Conservation (phyloP, 2,329 filamentous ascomycete species). For the Phaeosphaeriaceae sp. region DNA sequence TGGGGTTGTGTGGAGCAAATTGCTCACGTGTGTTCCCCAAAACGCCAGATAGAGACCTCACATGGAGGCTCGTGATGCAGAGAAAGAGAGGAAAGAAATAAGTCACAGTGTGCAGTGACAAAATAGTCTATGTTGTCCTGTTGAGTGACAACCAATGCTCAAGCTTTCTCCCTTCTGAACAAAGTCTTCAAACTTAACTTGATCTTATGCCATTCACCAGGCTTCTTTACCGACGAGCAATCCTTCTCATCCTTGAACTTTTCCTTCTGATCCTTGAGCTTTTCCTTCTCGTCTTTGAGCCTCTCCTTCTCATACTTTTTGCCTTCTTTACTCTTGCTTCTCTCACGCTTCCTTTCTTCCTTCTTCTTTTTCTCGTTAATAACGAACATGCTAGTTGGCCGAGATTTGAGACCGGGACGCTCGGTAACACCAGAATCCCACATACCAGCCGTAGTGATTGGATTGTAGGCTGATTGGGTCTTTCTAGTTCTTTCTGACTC, state of each 20-base stretch:
- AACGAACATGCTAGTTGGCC: constrained; percentile 44
- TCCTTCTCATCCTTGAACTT: constrained; percentile 12
- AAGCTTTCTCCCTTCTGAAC: constrained; percentile 18
- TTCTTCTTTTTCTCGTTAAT: constrained; percentile 42
- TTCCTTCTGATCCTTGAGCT: constrained; percentile 21
- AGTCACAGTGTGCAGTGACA: too few relatives aligned
- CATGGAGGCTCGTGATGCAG: too few relatives aligned
- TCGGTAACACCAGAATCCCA: constrained; percentile 46
- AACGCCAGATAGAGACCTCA: too few relatives aligned
- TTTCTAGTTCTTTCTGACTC: constrained; percentile 30
- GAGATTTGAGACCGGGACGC: constrained; percentile 31
- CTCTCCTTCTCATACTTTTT: constrained; percentile 24
- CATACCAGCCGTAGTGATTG: constrained; percentile 41
- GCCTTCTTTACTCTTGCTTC: constrained; percentile 34
- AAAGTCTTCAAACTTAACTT: constrained; percentile 16
- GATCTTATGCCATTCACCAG: constrained; percentile 22
- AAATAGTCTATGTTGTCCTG: too few relatives aligned
- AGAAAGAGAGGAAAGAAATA: too few relatives aligned
- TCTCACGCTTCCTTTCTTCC: constrained; percentile 34
- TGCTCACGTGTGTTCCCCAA: too few relatives aligned
- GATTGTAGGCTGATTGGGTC: constrained; percentile 40
- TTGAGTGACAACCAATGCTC: not conserved
- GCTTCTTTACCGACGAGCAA: constrained; percentile 7
- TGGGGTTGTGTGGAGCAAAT: too few relatives aligned
- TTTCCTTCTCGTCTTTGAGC: constrained; percentile 22